Evolutionary conservation across 140 eudicot species (phyloP).

Genomic region (Senecio squalidus): DNA sequence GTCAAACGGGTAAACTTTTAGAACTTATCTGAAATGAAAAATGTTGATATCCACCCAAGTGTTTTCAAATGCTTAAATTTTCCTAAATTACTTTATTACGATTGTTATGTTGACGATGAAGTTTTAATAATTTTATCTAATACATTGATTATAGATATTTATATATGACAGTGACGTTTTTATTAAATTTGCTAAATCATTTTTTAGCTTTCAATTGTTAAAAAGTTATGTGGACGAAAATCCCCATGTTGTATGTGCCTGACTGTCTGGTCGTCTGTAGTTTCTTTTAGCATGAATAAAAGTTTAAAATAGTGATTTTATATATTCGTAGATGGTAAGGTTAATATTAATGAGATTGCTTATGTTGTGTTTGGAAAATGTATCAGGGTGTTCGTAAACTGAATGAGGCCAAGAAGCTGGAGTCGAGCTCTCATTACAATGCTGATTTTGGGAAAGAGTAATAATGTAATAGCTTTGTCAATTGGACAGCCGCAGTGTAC

Average conservation of each 20-base stretch:
- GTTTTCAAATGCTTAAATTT: background rate
- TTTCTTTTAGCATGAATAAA: too few relatives aligned
- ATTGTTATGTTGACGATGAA: too few relatives aligned
- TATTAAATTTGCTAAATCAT: too few relatives aligned
- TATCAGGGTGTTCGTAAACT: conserved; percentile 93
- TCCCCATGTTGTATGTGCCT: too few relatives aligned
- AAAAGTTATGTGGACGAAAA: too few relatives aligned
- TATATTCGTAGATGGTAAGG: background rate
- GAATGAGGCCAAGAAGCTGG: conserved; percentile 96
- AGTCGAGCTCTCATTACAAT: conserved; percentile 84
- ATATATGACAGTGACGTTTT: too few relatives aligned
- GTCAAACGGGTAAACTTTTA: background rate
- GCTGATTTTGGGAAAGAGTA: conserved; percentile 94
- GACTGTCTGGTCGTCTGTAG: too few relatives aligned
- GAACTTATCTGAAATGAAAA: background rate
- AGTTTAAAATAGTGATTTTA: too few relatives aligned
- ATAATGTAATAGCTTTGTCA: conserved; percentile 14
- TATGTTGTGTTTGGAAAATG: conserved; percentile 14
- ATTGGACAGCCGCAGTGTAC: conserved; percentile 12
- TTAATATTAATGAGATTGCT: background rate
- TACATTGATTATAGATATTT: too few relatives aligned
- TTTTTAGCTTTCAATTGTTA: too few relatives aligned
- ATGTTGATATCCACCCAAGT: background rate
- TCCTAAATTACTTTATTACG: background rate
- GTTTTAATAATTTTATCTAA: too few relatives aligned